These are phyloP conservation scores for Cytospora leucostoma DNA, from an alignment of 2,329 filamentous ascomycete genomes.

Conservation along the genomic window DNA sequence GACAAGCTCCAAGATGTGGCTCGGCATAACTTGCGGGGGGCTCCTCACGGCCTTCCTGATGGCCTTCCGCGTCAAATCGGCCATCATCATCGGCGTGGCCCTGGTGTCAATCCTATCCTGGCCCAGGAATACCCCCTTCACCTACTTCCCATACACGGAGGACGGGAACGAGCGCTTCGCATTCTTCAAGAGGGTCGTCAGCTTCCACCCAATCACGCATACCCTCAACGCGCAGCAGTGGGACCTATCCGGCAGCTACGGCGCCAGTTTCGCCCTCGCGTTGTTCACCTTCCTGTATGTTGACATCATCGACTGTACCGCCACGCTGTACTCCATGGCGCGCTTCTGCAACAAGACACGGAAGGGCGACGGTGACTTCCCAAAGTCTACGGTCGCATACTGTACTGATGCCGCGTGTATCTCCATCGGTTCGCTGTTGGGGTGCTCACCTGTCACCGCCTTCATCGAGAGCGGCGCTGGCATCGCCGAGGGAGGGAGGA, in stretches of 20 bases:
- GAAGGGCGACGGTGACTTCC: slow-evolving; percentile 70
- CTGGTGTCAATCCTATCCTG: slow-evolving; percentile 74
- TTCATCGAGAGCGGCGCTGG: slow-evolving; percentile 90
- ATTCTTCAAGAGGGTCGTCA: slow-evolving; percentile 73
- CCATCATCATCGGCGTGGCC: slow-evolving; percentile 72
- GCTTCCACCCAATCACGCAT: slow-evolving; percentile 69
- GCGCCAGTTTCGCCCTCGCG: slow-evolving; percentile 67
- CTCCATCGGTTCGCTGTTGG: slow-evolving; percentile 72
- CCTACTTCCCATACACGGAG: slow-evolving; percentile 68
- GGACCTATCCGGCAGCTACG: slow-evolving; percentile 56
- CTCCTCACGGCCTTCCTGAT: slow-evolving; percentile 79
- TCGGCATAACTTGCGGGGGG: slow-evolving; percentile 79
- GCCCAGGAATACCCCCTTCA: slow-evolving; percentile 70
- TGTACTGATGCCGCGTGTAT: slow-evolving; percentile 71
- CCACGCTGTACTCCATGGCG: slow-evolving; percentile 80
- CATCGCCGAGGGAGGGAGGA: slow-evolving; percentile 84
- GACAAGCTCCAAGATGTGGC: slow-evolving; percentile 80
- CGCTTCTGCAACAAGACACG: slow-evolving; percentile 65
- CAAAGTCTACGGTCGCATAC: slow-evolving; percentile 79
- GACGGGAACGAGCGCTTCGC: slow-evolving; percentile 66
- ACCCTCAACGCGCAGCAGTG: slow-evolving; percentile 67
- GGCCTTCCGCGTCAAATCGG: slow-evolving; percentile 74
- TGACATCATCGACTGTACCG: slow-evolving; percentile 77
- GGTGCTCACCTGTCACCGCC: slow-evolving; percentile 78
- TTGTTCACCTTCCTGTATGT: slow-evolving; percentile 80